Base-by-base conservation (phyloP, 257 asterid species). In the Coffea eugenioides region DNA sequence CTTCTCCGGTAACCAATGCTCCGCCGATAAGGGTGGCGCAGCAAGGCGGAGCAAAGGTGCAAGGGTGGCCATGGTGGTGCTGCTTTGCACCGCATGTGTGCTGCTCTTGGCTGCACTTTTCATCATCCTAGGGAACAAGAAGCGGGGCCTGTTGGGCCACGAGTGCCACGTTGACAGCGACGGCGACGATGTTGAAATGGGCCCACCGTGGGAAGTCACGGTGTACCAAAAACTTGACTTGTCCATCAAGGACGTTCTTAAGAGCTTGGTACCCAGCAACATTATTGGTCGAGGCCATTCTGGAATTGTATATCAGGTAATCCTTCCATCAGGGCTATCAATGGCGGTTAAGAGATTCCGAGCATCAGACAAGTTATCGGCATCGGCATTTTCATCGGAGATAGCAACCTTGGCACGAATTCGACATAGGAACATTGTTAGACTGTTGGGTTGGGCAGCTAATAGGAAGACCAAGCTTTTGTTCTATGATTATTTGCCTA, bases 141-240 rank as follows among this genome's bases (percentile, higher is more conserved):
- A 80, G 74, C 88, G 85, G 80, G 86, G 68, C 79, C 82, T 57
- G 0, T 59, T 84, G 82, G 74, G 89, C 87, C 90, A 46, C 20
- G 80, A 77, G 16, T 65, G 80, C 36, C 85, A 89, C 75, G 13
- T 46, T 36, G 87, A 79, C 74, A 78, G 57, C 27, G 86, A 80
- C n/a, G 86, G 78, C n/a, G 89, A 85, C 16, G 94, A 90, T 70
- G 82, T 89, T 80, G 97, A 90, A 62, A 81, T 93, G 75, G 84
- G 81, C 25, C 92, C 92, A 2, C 97, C 97, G 2, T 93, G 97
- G 97, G 97, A 93, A 73, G 94, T 91, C 76, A 91, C 92, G 0
- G 74, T 93, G 76, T 93, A 91, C 85, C 95, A 93, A 78, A 93
- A 93, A 79, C 87, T 91, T 14, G 91, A 90, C 82, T 34, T 93